Evolutionary conservation across 805 yeast genomes (phyloP), one percentile per base, ranked within the genome.

Genomic region (Alloascoidea africana): DNA sequence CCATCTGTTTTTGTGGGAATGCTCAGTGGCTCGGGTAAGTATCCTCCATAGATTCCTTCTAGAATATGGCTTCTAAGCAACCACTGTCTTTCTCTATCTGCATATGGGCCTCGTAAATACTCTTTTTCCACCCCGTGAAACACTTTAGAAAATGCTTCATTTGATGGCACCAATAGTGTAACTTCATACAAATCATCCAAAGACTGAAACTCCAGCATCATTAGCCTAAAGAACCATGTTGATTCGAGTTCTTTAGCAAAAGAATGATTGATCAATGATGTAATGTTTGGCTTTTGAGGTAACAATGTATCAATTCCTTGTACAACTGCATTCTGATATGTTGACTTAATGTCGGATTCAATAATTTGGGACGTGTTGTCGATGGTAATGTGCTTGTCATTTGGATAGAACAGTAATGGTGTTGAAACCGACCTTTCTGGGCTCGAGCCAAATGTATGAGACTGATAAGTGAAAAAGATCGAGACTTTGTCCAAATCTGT

Each of bases 301-400:
- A 79, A 44, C 6, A 68, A 46, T 14, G 56, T 46, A 39, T 70
- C 72, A 2, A 80, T 61, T 1, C 81, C 85, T 41, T 80, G 84
- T 8, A 84, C 70, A 18, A 68, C 70, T 0, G 87, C 71, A 45
- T 73, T 64, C 46, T 76, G 82, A 34, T 73, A 69, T 37, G 65
- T 63, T 1, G 91, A 84, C 37, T 53, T 56, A 17, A 73, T 51
- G 48, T 80, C 78, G 1, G 64, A 54, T 16, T 73, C 79, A 1
- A 77, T 63, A 3, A 80, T 70, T n/a, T 60, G 54, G 0, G 70
- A 55, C 3, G 53, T 51, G 39, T 66, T 68, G 18, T 37, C 34
- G 2, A 62, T 41, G n/a, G n/a, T n/a, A n/a, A n/a, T n/a, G n/a
- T n/a, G n/a, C n/a, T n/a, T n/a, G n/a, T n/a, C n/a, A n/a, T n/a